Base-by-base conservation (phyloP, 306 rosid species). In the Chamaecrista fasciculata region DNA sequence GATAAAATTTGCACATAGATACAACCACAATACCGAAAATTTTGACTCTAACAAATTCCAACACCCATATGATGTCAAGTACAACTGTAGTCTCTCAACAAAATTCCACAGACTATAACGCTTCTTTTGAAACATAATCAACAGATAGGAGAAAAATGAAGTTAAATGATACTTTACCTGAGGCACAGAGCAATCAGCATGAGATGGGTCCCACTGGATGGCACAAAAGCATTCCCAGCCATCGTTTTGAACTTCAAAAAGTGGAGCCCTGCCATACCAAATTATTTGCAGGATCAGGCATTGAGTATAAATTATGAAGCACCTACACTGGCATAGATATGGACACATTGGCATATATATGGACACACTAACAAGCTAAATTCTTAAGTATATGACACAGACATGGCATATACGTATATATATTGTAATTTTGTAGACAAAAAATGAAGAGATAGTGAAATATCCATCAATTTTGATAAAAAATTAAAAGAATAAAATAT, bases 221-320 rank as follows among this genome's bases (percentile, higher is more conserved):
- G 81, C 85, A 71, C 87, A 83, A 49, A 80, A 83, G 73, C 87
- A 83, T 62, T 83, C 87, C 87, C 87, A 83, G 15, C 29, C 59
- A 70, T 77, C 76, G 60, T 74, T 77, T 83, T 80, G 85, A 39
- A 74, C 76, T 74, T 80, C 79, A 49, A 80, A 80, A 66, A 83
- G 73, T 20, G 87, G 87, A 67, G 81, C 87, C 78, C 87, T 83
- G 71, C 67, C 78, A 77, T 57, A 76, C 40, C 66, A 73, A 65
- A 46, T 18, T 3, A 60, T 24, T 76, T 46, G 42, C 69, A 26
- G 44, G 16, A 31, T 60, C 62, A 62, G 46, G 59, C 68, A 34
- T 21, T 58, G n/a, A n/a, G n/a, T n/a, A n/a, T n/a, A n/a, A n/a
- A n/a, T n/a, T n/a, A n/a, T n/a, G n/a, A n/a, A n/a, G n/a, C n/a